Percentiles rank a stretch among this genome's conserved stretches.
These are phyloP conservation scores for Aspergillus tanneri DNA, from an alignment of 2,329 filamentous ascomycete genomes.

Conservation along the genomic window DNA sequence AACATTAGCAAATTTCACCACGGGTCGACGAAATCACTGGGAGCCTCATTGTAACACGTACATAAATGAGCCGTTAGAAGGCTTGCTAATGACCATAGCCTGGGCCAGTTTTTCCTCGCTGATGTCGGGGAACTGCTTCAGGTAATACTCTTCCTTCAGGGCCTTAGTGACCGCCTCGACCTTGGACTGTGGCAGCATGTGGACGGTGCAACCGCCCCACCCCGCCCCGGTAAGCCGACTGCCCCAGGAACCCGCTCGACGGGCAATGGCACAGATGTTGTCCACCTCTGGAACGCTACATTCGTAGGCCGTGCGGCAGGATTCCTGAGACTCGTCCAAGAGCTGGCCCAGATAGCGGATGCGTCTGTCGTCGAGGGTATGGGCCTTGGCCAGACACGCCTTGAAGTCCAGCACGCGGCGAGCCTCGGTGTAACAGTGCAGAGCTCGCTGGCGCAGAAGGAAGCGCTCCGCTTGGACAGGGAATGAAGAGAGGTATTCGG, in stretches of 20 bases:
- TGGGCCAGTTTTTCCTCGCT: constrained; percentile 70
- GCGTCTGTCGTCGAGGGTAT: constrained; percentile 63
- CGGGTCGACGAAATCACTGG: not conserved
- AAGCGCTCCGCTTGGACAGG: constrained; percentile 85
- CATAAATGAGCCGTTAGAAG: constrained; percentile 51
- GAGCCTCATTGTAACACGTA: constrained; percentile 25
- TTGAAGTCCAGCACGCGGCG: constrained; percentile 82
- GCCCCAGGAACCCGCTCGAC: constrained; percentile 75
- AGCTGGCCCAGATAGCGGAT: constrained; percentile 73
- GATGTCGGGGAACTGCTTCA: constrained; percentile 65
- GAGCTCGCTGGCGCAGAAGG: constrained; percentile 79
- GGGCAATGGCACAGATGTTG: constrained; percentile 76
- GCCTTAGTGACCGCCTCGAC: constrained; percentile 74
- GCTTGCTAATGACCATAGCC: constrained; percentile 86
- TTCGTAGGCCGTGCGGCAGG: constrained; percentile 82
- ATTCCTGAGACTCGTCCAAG: constrained; percentile 86
- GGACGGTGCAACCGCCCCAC: constrained; percentile 95
- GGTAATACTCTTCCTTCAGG: constrained; percentile 79
- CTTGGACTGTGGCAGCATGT: constrained; percentile 81
- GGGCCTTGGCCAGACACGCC: constrained; percentile 61
- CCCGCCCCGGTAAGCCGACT: constrained; percentile 87
- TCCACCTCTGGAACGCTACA: constrained; percentile 94
- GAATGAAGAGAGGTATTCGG: constrained; percentile 80
- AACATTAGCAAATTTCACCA: constrained; percentile 15
- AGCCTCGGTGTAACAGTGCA: constrained; percentile 90